Evolutionary conservation across 306 rosid genomes (phyloP).

Genomic region (Quercus ilex): DNA sequence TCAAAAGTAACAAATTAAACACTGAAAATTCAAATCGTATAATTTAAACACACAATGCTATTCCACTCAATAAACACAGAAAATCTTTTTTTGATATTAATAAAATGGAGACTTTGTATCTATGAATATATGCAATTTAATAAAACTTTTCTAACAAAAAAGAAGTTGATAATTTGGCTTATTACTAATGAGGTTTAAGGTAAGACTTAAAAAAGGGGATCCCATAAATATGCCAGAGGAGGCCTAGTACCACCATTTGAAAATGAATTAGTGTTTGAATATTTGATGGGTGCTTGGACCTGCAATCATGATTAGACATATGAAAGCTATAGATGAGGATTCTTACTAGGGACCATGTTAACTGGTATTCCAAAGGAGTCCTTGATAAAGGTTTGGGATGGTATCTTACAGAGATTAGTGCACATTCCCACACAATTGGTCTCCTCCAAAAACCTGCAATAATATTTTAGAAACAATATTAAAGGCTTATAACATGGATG

Average conservation of each 20-base stretch:
- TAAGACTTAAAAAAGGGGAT: too few relatives aligned
- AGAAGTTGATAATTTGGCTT: background rate
- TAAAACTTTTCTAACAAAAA: background rate
- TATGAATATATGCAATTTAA: background rate
- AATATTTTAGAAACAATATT: background rate
- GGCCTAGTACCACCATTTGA: too few relatives aligned
- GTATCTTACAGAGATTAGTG: constrained; percentile 78
- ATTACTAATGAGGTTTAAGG: background rate
- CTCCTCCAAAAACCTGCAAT: constrained; percentile 79
- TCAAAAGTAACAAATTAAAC: too few relatives aligned
- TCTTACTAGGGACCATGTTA: constrained; percentile 93
- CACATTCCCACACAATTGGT: constrained; percentile 88
- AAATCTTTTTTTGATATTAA: background rate
- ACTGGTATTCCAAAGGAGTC: constrained; percentile 72
- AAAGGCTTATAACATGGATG: background rate
- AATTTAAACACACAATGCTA: too few relatives aligned
- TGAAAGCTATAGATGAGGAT: constrained; percentile 1
- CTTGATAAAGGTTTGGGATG: constrained; percentile 75
- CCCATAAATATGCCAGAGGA: too few relatives aligned
- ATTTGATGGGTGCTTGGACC: background rate
- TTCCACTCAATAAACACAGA: too few relatives aligned
- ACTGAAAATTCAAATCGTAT: too few relatives aligned
- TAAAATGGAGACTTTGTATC: background rate
- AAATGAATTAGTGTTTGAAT: too few relatives aligned
- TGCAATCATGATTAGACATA: background rate